phyloP scores from a whole-genome alignment of 257 asterid genomes.

The Ilex aquifolium region DNA sequence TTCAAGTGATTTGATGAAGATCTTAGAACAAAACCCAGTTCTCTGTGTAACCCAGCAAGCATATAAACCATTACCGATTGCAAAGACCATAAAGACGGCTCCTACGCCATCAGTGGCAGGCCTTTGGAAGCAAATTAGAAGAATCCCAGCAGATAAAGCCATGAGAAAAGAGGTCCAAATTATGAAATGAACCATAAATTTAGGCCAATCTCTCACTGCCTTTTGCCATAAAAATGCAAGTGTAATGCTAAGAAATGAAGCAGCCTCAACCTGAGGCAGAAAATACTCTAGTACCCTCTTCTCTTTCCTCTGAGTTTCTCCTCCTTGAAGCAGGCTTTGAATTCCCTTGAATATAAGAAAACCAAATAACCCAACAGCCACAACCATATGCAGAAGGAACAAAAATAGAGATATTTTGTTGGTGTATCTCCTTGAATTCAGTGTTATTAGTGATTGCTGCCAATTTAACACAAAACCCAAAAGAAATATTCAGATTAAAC shows the following conservation, averaged over 20 bases:
- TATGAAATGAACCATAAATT: slow-evolving; percentile 74
- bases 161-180: slow-evolving; percentile 80
- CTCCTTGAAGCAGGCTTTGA: slow-evolving; percentile 55
- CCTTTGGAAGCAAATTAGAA: slow-evolving; percentile 75
- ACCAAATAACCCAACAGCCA: slow-evolving; percentile 63
- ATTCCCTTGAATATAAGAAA: slow-evolving; percentile 72
- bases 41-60: slow-evolving; percentile 95
- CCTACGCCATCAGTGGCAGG: slow-evolving; percentile 83
- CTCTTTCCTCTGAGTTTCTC: slow-evolving; percentile 41
- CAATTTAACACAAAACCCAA: slow-evolving; percentile 7
- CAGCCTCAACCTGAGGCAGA: slow-evolving; percentile 87
- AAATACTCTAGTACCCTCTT: slow-evolving; percentile 52
- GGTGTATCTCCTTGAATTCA: slow-evolving; percentile 85
- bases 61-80: slow-evolving; percentile 83
- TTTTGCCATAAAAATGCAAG: slow-evolving; percentile 89
- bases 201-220: slow-evolving; percentile 79
- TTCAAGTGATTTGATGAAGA: slow-evolving; percentile 69
- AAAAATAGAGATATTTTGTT: slow-evolving; percentile 78
- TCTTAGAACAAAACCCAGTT: slow-evolving; percentile 61
- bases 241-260: slow-evolving; percentile 71
- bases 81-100: slow-evolving; percentile 45
- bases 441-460: slow-evolving; percentile 51
- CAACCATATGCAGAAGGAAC: slow-evolving; percentile 55
- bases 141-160: slow-evolving; percentile 72
- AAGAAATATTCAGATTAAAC: neutral